Percentiles rank a stretch among this genome's conserved stretches.
Evolutionary conservation across 1,284 basidiomycete species (phyloP).

Genomic region (Volvariella surrecta): DNA sequence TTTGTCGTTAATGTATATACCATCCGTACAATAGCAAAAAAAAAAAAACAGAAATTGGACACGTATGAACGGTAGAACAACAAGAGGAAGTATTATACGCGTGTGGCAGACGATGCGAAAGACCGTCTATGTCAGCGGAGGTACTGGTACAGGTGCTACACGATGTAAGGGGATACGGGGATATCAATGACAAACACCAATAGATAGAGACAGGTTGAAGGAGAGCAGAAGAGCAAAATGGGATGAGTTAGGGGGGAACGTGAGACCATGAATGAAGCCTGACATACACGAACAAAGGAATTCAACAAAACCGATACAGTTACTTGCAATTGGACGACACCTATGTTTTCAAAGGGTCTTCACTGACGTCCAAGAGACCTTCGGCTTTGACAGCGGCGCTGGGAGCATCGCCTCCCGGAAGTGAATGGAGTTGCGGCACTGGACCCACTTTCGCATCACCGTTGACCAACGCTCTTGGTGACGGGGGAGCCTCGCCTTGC

Average conservation of each 20-base stretch:
- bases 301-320: not conserved
- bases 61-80: not conserved
- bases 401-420: constrained; percentile 52
- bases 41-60: not conserved
- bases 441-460: constrained; percentile 32
- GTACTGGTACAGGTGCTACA: constrained; percentile 5
- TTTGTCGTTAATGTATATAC: constrained; percentile 1
- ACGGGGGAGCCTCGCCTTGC: constrained; percentile 39
- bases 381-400: constrained; percentile 53
- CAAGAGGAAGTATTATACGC: not conserved
- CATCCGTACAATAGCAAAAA: not conserved
- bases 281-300: not conserved
- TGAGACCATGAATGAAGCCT: not conserved
- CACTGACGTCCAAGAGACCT: constrained; percentile 66
- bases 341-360: constrained; percentile 50
- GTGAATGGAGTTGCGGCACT: constrained; percentile 42
- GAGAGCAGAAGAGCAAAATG: not conserved
- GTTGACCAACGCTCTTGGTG: constrained; percentile 33
- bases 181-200: constrained; percentile 4
- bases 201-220: constrained; percentile 5
- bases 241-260: not conserved
- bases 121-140: constrained; percentile 5
- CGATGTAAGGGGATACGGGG: constrained; percentile 3
- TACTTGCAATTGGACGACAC: constrained; percentile 6
- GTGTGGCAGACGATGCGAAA: not conserved